Base-by-base conservation (phyloP, 768 basidiomycete species). In the Boletus rubroflammeus region DNA sequence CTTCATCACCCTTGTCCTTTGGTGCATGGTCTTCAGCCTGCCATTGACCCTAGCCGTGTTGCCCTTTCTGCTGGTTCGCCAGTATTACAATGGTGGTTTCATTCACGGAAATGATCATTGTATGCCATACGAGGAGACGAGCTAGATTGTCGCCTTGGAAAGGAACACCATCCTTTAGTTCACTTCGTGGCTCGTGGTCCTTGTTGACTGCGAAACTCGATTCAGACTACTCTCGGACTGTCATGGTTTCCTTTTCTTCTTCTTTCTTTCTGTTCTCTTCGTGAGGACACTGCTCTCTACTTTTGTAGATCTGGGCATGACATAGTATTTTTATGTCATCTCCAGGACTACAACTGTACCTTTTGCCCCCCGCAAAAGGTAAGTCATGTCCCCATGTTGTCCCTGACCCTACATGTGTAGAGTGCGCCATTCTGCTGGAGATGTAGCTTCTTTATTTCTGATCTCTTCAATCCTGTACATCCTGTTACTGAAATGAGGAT, bases 201-300 rank as follows among this genome's bases (percentile, higher is more conserved):
- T 50, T 7, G 51, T 42, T 44, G 45, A 35, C 41, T 15, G 51
- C 42, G 59, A 55, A 66, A 73, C 70, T 70, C 64, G 66, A 71
- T 61, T 72, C 69, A 70, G 69, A 70, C 71, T 71, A 71, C 55
- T 70, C 63, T 68, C 28, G 55, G 55, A 25, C 61, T 70, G 64
- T 67, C 47, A 21, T 59, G 54, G 31, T 32, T 38, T 48, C 5
- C n/a, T n/a, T n/a, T n/a, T 25, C 23, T 25, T 2, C 2, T 46
- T 57, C 56, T 47, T 49, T 44, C 21, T 17, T 19, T 4, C 25
- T 21, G 15, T 17, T 51, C 54, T 53, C 57, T 46, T 69, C 15
- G 51, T 36, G 65, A 65, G 61, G 65, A 47, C 0, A 7, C 4
- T 0, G 1, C 8, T 34, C 14, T 14, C 14, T 50, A 19, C 47